Base-by-base conservation (phyloP, 352 stramenopile genomes). In the Phytophthora melonis region DNA sequence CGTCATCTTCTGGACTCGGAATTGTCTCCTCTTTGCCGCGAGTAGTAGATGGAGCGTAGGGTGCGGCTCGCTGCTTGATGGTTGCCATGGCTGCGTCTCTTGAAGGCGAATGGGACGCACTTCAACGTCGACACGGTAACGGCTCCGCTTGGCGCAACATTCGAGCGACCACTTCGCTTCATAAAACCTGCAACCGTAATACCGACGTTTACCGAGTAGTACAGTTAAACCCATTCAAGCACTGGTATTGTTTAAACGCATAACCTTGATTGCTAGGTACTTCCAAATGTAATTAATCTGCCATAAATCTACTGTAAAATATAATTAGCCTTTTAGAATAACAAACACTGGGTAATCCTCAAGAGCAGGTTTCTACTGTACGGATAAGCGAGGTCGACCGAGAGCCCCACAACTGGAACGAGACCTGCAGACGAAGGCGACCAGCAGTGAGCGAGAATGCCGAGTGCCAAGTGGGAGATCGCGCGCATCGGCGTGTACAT, bases 401-500 rank as follows among this genome's bases (percentile, higher is more conserved):
- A 27, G 23, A 56, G 30, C 68, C 58, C 4, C 68, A 76, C 53
- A 67, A 43, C 66, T 18, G 18, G 66, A 63, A 78, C 56, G 19
- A 36, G 16, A 58, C 30, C 47, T 56, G 47, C 68, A 74, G 53
- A 75, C 58, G 23, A 59, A 68, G 49, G 54, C 27, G 23, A 41
- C 47, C 19, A 54, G 47, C 47, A 47, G 39, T 8, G 18, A 30
- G 14, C 30, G 27, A 68, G 34, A 64, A 89, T 95, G 86, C 78
- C 81, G n/a, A 91, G 81, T 77, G 73, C 88, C 41, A 82, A 85
- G 70, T 83, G 81, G 75, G 87, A 93, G 79, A 76, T 83, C 58
- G 80, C 77, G 72, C 88, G 88, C 67, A 91, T 95, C 58, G 82
- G 72, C 63, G 64, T 94, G 47, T 92, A 92, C 59, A 81, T 94